These are phyloP conservation scores for Candida sphagnicola DNA, from an alignment of 805 yeast genomes.

Conservation along the genomic window DNA sequence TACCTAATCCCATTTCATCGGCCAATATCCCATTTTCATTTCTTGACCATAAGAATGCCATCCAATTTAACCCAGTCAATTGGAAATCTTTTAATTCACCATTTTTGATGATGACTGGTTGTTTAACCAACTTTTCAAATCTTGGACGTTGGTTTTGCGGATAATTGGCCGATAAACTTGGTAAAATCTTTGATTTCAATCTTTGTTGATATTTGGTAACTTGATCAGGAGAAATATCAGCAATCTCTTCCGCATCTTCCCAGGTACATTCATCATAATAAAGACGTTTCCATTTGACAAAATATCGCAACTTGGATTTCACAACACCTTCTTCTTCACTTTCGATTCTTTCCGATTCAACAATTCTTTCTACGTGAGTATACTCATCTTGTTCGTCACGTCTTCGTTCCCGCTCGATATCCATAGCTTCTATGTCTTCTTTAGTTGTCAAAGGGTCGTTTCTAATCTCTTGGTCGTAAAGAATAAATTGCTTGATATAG, in stretches of 20 bases:
- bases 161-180: constrained; percentile 74
- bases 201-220: constrained; percentile 82
- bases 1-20: constrained; percentile 98
- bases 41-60: constrained; percentile 98
- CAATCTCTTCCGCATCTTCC: constrained; percentile 91
- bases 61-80: constrained; percentile 97
- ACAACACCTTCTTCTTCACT: constrained; percentile 48
- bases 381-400: constrained; percentile 81
- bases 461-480: constrained; percentile 71
- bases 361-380: constrained; percentile 84
- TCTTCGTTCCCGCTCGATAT: constrained; percentile 80
- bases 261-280: constrained; percentile 96
- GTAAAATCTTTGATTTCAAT: constrained; percentile 77
- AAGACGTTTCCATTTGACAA: constrained; percentile 90
- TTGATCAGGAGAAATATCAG: constrained; percentile 74
- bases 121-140: constrained; percentile 80
- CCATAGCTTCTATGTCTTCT: constrained; percentile 93
- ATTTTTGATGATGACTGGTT: constrained; percentile 85
- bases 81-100: constrained; percentile 97
- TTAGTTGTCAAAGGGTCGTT: constrained; percentile 77
- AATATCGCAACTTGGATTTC: constrained; percentile 67
- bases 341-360: constrained; percentile 73
- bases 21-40: constrained; percentile 97
- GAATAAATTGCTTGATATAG: constrained; percentile 74
- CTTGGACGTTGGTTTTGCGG: constrained; percentile 70